A percentile compares a stretch with the other conserved stretches of the same genome.
Evolutionary conservation across 306 rosid species (phyloP).

Genomic region (Rosa lucieae): DNA sequence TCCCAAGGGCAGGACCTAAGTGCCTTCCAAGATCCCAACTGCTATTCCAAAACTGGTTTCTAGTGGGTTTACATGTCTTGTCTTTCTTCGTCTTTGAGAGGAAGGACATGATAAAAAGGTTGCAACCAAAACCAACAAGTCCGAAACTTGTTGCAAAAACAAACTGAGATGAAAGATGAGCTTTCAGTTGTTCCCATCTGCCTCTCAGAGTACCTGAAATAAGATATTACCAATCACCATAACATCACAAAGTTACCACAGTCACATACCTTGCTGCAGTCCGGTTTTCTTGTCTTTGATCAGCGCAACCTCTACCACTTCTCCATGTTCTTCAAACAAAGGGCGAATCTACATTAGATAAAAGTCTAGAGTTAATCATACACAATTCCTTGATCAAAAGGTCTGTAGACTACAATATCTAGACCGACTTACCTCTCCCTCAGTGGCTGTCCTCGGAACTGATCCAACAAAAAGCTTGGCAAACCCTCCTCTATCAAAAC

Average conservation of each 20-base stretch:
- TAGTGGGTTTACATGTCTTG: conserved; percentile 57
- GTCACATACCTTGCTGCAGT: conserved; percentile 82
- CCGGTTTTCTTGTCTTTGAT: conserved; percentile 93
- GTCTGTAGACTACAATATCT: background rate
- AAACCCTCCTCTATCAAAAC: conserved; percentile 55
- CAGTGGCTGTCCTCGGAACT: conserved; percentile 85
- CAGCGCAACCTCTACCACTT: conserved; percentile 90
- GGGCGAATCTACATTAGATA: conserved; percentile 70
- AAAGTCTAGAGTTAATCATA: background rate
- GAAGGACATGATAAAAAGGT: conserved; percentile 53
- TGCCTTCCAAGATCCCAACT: conserved; percentile 73
- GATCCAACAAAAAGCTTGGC: conserved; percentile 94
- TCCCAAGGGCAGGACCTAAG: conserved; percentile 67
- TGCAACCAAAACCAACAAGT: conserved; percentile 81
- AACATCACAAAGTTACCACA: conserved; percentile 36
- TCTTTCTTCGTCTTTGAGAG: conserved; percentile 57
- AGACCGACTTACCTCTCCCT: conserved; percentile 67
- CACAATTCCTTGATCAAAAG: background rate
- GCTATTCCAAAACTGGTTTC: conserved; percentile 61
- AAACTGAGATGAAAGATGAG: conserved; percentile 81
- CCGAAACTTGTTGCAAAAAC: conserved; percentile 73
- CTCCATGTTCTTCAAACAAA: conserved; percentile 87
- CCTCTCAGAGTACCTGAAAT: conserved; percentile 89
- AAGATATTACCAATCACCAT: conserved; percentile 49
- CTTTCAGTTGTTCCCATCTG: conserved; percentile 75